Evolutionary conservation across 2,329 filamentous ascomycete species (phyloP), one percentile per base, ranked within the genome.

Genomic region (Penicillium polonicum): DNA sequence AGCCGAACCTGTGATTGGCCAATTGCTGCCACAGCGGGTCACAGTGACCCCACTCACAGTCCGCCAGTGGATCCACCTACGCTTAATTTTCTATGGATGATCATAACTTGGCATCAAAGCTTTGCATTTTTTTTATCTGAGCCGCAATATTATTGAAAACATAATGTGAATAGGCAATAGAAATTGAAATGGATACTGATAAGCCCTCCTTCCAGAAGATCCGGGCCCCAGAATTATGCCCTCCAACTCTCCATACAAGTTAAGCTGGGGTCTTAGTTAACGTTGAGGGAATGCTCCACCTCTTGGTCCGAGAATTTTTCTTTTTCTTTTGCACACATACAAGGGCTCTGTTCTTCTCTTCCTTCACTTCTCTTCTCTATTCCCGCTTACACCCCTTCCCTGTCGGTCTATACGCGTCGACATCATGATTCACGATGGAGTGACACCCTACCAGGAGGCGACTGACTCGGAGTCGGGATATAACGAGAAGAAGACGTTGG

Each of bases 401-500:
- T 33, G 25, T 29, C 23, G 25, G 27, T 36, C 29, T 43, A 55
- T 45, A 48, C 39, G 31, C 35, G 55, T 54, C 44, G 45, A 21
- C 55, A 62, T 53, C 12, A 65, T 65, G 63, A 56, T 52, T 48
- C 17, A 54, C 35, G 58, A 65, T n/a, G 61, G 55, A 53, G 51
- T 64, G 21, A 57, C 57, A 29, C 53, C 52, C 10, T 48, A 57
- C 17, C 50, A 43, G n/a, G 55, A 62, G 13, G 58, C 58, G 36
- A 52, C 49, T 43, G 62, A 65, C 51, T 62, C 62, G 25, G 61
- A 63, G 59, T 55, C 59, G 8, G 61, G 57, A 38, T 65, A 59
- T 44, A 57, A 60, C 15, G 61, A 65, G 39, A 65, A 65, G 55
- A 56, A 57, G 29, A 12, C 59, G 13, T 44, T 61, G 12, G 51